Conservation (phyloP, 2,329 filamentous ascomycete genomes). For the Periglandula ipomoeae region DNA sequence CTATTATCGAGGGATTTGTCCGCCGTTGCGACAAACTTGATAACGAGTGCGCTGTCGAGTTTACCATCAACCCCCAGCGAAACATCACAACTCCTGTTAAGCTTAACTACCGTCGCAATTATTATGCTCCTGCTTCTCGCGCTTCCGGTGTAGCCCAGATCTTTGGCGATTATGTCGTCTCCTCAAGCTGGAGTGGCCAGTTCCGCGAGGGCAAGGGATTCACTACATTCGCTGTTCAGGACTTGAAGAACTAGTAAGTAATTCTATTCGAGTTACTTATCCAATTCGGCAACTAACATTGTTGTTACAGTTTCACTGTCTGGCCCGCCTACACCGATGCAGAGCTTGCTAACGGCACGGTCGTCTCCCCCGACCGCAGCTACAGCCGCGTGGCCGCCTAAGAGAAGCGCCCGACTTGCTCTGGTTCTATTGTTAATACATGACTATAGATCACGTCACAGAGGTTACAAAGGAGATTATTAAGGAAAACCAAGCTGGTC, state of each 20-base stretch:
- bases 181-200: constrained; percentile 44
- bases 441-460: too few relatives aligned
- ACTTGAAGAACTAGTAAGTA: constrained; percentile 29
- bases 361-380: constrained; percentile 34
- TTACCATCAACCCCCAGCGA: constrained; percentile 29
- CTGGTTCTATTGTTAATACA: too few relatives aligned
- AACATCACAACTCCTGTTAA: constrained; percentile 23
- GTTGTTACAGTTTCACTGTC: constrained; percentile 36
- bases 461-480: too few relatives aligned
- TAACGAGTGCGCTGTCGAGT: constrained; percentile 34
- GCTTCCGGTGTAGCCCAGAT: constrained; percentile 29
- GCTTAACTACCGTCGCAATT: constrained; percentile 26
- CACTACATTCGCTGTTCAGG: constrained; percentile 42
- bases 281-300: too few relatives aligned
- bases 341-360: background rate
- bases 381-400: too few relatives aligned
- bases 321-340: constrained; percentile 44
- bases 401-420: too few relatives aligned
- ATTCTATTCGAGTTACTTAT: too few relatives aligned
- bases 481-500: too few relatives aligned
- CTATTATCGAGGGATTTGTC: constrained; percentile 31
- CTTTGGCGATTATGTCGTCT: constrained; percentile 42
- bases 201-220: constrained; percentile 43
- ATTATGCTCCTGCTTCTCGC: constrained; percentile 19
- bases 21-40: constrained; percentile 30